Evolutionary conservation across 768 basidiomycete species (phyloP).

Genomic region (Goffeauzyma gilvescens): DNA sequence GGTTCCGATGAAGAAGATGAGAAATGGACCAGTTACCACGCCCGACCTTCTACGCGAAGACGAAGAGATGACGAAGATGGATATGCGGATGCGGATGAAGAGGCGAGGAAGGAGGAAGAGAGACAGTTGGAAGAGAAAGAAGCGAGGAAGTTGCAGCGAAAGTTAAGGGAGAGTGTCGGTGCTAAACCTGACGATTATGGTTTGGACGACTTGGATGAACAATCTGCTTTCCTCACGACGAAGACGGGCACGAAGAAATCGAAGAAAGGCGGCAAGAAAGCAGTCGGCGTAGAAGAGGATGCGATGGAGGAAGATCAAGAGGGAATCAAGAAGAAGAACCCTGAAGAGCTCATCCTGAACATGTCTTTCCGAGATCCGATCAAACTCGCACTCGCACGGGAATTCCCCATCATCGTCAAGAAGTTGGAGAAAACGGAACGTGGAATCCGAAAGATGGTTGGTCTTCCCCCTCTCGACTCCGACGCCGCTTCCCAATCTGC

Average conservation of each 20-base stretch:
- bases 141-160: conserved; percentile 56
- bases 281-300: conserved; percentile 64
- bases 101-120: conserved; percentile 74
- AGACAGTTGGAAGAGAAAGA: conserved; percentile 77
- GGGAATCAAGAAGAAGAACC: not conserved
- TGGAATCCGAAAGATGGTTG: conserved; percentile 23
- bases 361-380: conserved; percentile 16
- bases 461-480: too few relatives aligned
- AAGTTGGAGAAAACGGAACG: conserved; percentile 26
- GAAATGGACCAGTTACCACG: conserved; percentile 77
- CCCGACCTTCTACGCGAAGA: conserved; percentile 33
- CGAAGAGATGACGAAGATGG: conserved; percentile 43
- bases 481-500: too few relatives aligned
- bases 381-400: conserved; percentile 28
- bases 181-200: conserved; percentile 80
- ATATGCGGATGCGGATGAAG: conserved; percentile 31
- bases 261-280: too few relatives aligned
- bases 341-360: not conserved
- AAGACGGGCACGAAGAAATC: not conserved
- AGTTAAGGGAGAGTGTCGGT: conserved; percentile 46
- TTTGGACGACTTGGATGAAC: conserved; percentile 39
- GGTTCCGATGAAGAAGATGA: conserved; percentile 41
- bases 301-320: conserved; percentile 32
- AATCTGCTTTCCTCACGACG: not conserved
- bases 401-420: conserved; percentile 26